These are phyloP conservation scores for Podospora sp. DNA, from an alignment of 495 filamentous ascomycete species.

Conservation along the genomic window DNA sequence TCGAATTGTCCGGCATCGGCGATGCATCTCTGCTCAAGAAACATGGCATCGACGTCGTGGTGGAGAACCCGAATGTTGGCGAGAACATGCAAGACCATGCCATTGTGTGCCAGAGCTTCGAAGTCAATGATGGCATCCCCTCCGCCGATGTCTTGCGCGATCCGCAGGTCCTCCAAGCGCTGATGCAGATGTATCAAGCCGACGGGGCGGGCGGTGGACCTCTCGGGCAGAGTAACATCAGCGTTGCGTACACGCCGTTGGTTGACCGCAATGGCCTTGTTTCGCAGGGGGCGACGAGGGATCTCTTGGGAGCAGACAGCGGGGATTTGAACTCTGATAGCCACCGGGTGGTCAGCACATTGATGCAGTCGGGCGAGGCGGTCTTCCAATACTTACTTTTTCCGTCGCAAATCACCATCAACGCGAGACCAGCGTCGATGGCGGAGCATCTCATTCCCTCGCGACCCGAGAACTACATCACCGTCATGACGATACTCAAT, in stretches of 20 bases:
- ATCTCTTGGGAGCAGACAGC: conserved; percentile 25
- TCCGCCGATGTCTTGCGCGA: conserved; percentile 50
- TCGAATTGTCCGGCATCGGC: conserved; percentile 78
- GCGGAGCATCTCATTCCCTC: conserved; percentile 37
- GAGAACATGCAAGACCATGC: conserved; percentile 63
- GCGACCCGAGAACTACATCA: conserved; percentile 42
- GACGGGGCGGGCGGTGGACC: conserved; percentile 35
- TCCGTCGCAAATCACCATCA: conserved; percentile 39
- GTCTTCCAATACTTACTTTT: conserved; percentile 46
- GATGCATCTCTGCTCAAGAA: conserved; percentile 61
- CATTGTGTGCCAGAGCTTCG: conserved; percentile 42
- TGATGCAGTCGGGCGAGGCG: conserved; percentile 36
- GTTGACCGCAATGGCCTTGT: conserved; percentile 41
- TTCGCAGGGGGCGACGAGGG: conserved; percentile 29
- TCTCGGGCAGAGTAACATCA: conserved; percentile 44
- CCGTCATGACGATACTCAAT: conserved; percentile 40
- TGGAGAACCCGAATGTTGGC: conserved; percentile 76
- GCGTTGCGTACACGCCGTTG: conserved; percentile 46
- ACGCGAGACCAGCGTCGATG: conserved; percentile 35
- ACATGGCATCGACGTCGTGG: conserved; percentile 68
- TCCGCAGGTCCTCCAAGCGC: conserved; percentile 37
- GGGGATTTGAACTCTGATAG: not conserved
- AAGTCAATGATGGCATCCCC: conserved; percentile 43
- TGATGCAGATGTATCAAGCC: conserved; percentile 42
- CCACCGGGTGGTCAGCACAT: conserved; percentile 28